A percentile compares a stretch with the other conserved stretches of the same genome.
phyloP scores from a whole-genome alignment of 75 land plant genomes.

The Pseudotsuga menziesii region DNA sequence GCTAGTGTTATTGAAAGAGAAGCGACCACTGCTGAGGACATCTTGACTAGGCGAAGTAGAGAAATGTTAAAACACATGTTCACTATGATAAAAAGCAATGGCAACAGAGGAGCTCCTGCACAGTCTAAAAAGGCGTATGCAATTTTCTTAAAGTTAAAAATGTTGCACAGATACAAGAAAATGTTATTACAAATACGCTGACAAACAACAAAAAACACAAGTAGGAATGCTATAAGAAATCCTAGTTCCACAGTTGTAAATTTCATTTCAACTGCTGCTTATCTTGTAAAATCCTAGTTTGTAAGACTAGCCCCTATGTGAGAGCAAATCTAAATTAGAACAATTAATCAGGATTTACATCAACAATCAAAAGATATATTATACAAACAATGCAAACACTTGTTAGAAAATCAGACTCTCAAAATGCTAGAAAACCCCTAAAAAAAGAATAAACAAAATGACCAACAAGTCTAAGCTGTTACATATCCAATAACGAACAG shows the following conservation, averaged over 20 bases:
- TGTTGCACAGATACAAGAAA: background rate
- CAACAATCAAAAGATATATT: background rate
- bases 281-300: background rate
- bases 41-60: slow-evolving; percentile 72
- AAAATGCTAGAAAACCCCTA: background rate
- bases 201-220: background rate
- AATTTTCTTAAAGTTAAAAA: background rate
- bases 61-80: slow-evolving; percentile 94
- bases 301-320: background rate
- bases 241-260: background rate
- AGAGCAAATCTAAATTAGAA: background rate
- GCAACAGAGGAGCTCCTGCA: slow-evolving; percentile 80
- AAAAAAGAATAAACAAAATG: background rate
- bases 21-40: slow-evolving; percentile 88
- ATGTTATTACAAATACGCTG: background rate
- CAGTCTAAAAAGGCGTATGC: slow-evolving; percentile 45
- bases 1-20: slow-evolving; percentile 77
- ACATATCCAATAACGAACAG: background rate
- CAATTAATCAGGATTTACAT: background rate
- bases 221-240: slow-evolving; percentile 1
- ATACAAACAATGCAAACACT: background rate
- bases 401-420: background rate
- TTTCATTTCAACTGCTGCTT: background rate
- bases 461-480: background rate
- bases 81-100: slow-evolving; percentile 63